These are phyloP conservation scores for Rhizopogon salebrosus DNA, from an alignment of 768 basidiomycete genomes.

Conservation along the genomic window DNA sequence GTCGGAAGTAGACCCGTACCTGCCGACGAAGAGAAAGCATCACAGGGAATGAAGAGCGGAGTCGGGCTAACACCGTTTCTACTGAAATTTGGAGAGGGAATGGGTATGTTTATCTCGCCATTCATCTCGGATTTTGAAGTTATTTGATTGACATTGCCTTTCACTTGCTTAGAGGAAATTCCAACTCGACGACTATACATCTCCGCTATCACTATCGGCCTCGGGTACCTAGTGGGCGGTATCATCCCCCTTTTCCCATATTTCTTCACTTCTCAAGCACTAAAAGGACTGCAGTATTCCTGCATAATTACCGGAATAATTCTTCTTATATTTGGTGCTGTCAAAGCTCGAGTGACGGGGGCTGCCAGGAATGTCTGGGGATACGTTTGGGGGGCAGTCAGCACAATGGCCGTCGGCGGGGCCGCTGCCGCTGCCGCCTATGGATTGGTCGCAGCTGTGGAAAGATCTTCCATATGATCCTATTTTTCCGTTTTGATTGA, in stretches of 20 bases:
- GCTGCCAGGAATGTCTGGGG: conserved; percentile 59
- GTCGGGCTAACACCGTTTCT: conserved; percentile 91
- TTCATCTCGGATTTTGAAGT: neutral
- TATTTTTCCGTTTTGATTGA: neutral
- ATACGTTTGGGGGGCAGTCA: conserved; percentile 84
- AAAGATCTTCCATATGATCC: conserved; percentile 15
- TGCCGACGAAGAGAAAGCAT: conserved; percentile 51
- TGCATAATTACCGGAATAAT: conserved; percentile 79
- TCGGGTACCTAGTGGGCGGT: conserved; percentile 91
- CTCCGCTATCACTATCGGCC: conserved; percentile 92
- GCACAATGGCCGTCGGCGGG: conserved; percentile 86
- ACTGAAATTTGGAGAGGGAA: conserved; percentile 91
- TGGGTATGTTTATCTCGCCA: conserved; percentile 48
- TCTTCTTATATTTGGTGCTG: conserved; percentile 83
- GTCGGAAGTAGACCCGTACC: conserved; percentile 11
- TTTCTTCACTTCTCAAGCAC: conserved; percentile 77
- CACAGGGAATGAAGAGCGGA: conserved; percentile 64
- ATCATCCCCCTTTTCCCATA: conserved; percentile 90
- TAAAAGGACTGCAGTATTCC: conserved; percentile 65
- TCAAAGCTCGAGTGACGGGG: conserved; percentile 88
- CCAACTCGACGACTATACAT: conserved; percentile 79
- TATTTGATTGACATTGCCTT: neutral
- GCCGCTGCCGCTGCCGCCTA: conserved; percentile 78
- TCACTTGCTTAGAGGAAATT: conserved; percentile 65
- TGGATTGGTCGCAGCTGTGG: conserved; percentile 49